Evolutionary conservation across 495 filamentous ascomycete genomes (phyloP).

Genomic region (Poronia punctata): DNA sequence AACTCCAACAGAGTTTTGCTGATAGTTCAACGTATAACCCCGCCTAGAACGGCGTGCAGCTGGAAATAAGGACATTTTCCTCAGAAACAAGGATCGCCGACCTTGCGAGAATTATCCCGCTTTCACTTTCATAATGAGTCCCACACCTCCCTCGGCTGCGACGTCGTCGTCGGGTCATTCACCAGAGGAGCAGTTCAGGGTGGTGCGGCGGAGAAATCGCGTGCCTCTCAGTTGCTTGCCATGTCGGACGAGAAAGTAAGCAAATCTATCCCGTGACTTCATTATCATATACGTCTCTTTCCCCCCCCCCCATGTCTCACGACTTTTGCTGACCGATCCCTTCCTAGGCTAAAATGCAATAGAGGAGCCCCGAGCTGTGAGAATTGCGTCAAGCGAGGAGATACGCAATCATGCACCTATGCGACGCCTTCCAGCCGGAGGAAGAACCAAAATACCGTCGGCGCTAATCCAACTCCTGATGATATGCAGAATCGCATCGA

Average conservation of each 20-base stretch:
- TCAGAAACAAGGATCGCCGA: not conserved
- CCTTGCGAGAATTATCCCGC: not conserved
- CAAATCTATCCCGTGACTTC: slow-evolving; percentile 12
- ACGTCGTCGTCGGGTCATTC: slow-evolving; percentile 70
- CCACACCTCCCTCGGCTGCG: slow-evolving; percentile 84
- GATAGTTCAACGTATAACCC: too few relatives aligned
- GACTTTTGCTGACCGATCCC: slow-evolving; percentile 4
- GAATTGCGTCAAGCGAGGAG: slow-evolving; percentile 87
- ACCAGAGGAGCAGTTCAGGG: slow-evolving; percentile 77
- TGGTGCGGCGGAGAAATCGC: slow-evolving; percentile 89
- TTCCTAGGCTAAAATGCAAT: slow-evolving; percentile 71
- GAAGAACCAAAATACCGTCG: slow-evolving; percentile 56
- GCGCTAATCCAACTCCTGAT: slow-evolving; percentile 63
- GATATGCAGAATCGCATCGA: slow-evolving; percentile 99
- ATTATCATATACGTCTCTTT: too few relatives aligned
- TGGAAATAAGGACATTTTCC: not conserved
- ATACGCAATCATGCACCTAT: slow-evolving; percentile 82
- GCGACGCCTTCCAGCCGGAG: slow-evolving; percentile 70
- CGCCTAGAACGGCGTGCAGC: not conserved
- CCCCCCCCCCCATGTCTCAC: too few relatives aligned
- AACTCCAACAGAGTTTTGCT: too few relatives aligned
- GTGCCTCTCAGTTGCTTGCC: slow-evolving; percentile 92
- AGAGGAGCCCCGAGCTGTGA: slow-evolving; percentile 78
- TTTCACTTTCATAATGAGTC: slow-evolving; percentile 54
- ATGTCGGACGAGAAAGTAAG: slow-evolving; percentile 92